Evolutionary conservation across 2,329 filamentous ascomycete genomes (phyloP), one percentile per base, ranked within the genome.

Genomic region (Colletotrichum sp.): DNA sequence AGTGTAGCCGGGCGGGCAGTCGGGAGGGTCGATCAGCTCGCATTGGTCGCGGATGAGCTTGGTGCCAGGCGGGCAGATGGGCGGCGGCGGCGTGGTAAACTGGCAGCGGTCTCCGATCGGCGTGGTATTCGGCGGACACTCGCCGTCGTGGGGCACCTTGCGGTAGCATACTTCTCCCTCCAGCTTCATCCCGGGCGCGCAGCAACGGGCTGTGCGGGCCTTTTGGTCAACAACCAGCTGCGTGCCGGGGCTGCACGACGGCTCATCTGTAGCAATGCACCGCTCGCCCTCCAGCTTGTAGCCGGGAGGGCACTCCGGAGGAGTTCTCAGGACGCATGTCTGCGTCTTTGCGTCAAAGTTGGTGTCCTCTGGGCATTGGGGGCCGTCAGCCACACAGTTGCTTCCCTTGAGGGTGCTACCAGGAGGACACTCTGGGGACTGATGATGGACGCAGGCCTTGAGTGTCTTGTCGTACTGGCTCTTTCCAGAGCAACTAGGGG

Each of bases 211-310:
- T 0, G 30, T 62, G 5, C 59, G 12, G 4, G 59, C 21, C 6
- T n/a, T n/a, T 1, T n/a, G 18, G 30, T 62, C 59, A 5, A 32
- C n/a, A 4, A 30, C 59, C 0, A 63, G 30, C n/a, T 36, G n/a
- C 0, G 30, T 63, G 18, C 16, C 59, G 0, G 30, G 30, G 12
- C 5, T 30, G 59, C 59, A 63, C 0, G 21, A 12, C 1, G 59
- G 30, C 0, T n/a, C 28, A 5, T 36, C 28, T 2, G 1, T 0
- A 1, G 59, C 2, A n/a, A 7, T 2, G 16, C 59, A 63, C 1
- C 13, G 10, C n/a, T 30, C 30, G 30, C 59, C 59, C 10, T 63
- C 59, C 30, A 63, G n/a, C 9, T 4, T 63, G 4, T 36, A 13
- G 26, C 30, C 30, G 5, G 30, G 59, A 1, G 59, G 59, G 2